Base-by-base conservation (phyloP, 495 filamentous ascomycete species). In the Aspergillus sclerotioniger region DNA sequence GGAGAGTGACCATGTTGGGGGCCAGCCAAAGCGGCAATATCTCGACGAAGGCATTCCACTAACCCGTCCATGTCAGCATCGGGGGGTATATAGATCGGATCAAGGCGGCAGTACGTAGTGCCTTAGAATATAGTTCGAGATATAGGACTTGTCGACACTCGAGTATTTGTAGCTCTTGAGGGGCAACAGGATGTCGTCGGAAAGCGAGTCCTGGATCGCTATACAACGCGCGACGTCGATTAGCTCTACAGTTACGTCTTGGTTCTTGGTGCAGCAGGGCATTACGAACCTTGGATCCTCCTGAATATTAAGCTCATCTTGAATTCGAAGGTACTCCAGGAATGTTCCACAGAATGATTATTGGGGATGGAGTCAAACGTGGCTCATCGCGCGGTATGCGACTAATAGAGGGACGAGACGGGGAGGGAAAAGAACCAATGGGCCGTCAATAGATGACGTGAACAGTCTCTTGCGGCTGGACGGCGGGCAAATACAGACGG, bases 41-140 rank as follows among this genome's bases (percentile, higher is more conserved):
- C 70, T 96, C 85, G 59, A 97, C 95, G 64, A 94, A 94, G 49
- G 88, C 91, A 84, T 96, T 98, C 94, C 94, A 98, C 93, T 98
- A 58, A 54, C 32, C 16, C 31, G 10, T 37, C 20, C 52, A 12
- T 43, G 32, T 63, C 49, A 31, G 49, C 56, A 60, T 15, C 28
- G 45, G 2, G 49, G 20, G 6, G 45, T 13, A 21, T 15, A 3
- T 19, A 28, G 21, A 17, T 47, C 16, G 21, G 25, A 21, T 29
- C 4, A n/a, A 31, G 60, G 58, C 45, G 32, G 44, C 71, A 87
- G 75, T 88, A 98, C 93, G 71, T 96, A 98, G 67, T 95, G 93
- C 62, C 84, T 89, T 37, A 98, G 81, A 70, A 98, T 91, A 71
- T 98, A 96, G 64, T 87, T 80, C 43, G 95, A 97, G 41, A 98